Evolutionary conservation across 306 rosid species (phyloP).

Genomic region (Parietaria judaica): DNA sequence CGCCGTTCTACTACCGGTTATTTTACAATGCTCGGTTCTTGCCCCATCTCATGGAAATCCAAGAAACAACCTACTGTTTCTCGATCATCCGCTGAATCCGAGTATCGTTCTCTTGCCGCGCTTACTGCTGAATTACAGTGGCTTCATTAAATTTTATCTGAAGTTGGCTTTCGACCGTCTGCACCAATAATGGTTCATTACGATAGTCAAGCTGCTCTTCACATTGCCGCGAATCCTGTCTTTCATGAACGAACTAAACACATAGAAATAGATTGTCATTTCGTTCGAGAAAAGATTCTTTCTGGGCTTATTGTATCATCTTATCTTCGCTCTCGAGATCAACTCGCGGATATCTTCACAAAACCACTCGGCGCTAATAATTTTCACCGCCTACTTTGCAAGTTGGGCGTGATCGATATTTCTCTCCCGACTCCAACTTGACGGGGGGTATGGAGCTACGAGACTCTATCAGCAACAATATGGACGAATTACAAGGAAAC

Average conservation of each 20-base stretch:
- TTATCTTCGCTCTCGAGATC: background rate
- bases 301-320: background rate
- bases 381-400: background rate
- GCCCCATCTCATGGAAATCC: background rate
- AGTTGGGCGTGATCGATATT: background rate
- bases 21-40: conserved; percentile 1
- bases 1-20: background rate
- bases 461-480: no score
- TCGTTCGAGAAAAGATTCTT: background rate
- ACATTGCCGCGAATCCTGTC: background rate
- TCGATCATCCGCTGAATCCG: background rate
- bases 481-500: no score
- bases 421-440: background rate
- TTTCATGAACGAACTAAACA: background rate
- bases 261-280: conserved; percentile 4
- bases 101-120: background rate
- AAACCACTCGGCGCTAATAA: background rate
- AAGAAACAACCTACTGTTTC: conserved; percentile 5
- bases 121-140: background rate
- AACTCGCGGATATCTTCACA: background rate
- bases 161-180: background rate
- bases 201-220: background rate
- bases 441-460: background rate
- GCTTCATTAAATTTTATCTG: background rate
- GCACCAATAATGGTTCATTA: background rate